These are phyloP conservation scores for Euphorbia pulcherrima DNA, from an alignment of 345 rosid species.

Conservation along the genomic window DNA sequence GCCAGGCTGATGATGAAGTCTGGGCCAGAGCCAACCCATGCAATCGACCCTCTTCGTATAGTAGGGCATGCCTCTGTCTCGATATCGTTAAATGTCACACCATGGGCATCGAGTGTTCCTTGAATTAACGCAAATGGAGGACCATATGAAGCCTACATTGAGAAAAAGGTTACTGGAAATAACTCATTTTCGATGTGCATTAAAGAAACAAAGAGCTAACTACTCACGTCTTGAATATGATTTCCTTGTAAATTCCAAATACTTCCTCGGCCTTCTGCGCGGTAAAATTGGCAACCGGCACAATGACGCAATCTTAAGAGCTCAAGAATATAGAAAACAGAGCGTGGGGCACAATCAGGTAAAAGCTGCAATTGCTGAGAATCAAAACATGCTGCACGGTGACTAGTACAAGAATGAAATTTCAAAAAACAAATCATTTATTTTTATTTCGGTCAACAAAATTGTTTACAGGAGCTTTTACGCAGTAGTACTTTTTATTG, in stretches of 20 bases:
- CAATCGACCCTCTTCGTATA: slow-evolving; percentile 73
- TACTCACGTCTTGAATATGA: slow-evolving; percentile 59
- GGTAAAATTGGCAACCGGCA: slow-evolving; percentile 80
- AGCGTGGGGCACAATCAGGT: slow-evolving; percentile 89
- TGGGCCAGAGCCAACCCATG: slow-evolving; percentile 83
- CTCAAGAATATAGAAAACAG: slow-evolving; percentile 72
- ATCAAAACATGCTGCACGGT: not conserved
- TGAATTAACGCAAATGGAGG: slow-evolving; percentile 89
- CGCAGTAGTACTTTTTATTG: too few relatives aligned
- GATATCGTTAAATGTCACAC: slow-evolving; percentile 45
- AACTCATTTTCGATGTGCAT: too few relatives aligned
- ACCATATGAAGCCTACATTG: slow-evolving; percentile 62
- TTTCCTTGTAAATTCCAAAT: slow-evolving; percentile 80
- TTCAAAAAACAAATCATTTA: not conserved
- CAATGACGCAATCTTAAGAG: slow-evolving; percentile 62
- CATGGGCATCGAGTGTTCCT: slow-evolving; percentile 71
- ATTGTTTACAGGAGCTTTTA: too few relatives aligned
- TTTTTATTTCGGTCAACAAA: not conserved
- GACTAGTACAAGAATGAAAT: not conserved
- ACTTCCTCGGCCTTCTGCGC: slow-evolving; percentile 73
- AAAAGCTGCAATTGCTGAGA: slow-evolving; percentile 54
- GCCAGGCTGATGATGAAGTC: slow-evolving; percentile 87
- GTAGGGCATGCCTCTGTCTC: slow-evolving; percentile 63
- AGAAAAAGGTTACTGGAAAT: slow-evolving; percentile 1
- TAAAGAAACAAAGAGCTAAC: too few relatives aligned